Base-by-base conservation (phyloP, 2,329 filamentous ascomycete species). In the Biscogniauxia sp. region DNA sequence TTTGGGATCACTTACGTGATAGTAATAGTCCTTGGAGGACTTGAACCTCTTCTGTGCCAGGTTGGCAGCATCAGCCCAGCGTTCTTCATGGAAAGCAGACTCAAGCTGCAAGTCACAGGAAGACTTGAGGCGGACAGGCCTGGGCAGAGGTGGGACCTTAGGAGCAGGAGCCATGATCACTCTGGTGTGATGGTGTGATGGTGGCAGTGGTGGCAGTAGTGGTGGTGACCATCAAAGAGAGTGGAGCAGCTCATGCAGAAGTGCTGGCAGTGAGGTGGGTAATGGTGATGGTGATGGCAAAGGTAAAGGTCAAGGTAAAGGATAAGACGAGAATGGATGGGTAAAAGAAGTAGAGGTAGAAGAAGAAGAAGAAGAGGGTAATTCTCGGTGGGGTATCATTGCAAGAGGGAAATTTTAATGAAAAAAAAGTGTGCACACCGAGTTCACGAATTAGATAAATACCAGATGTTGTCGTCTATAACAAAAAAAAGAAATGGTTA, bases 21-120 rank as follows among this genome's bases (percentile, higher is more conserved):
- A 86, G 68, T 86, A 87, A 7, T 80, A 75, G 51, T 86, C 83
- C 56, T 84, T 83, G 51, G 76, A 77, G 1, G 76, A 72, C 65
- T 79, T 79, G 59, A 76, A 75, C 26, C 82, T 76, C 72, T 84
- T 81, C 63, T 82, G 80, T 15, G 84, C 83, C 15, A 85, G 75
- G 26, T 80, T 82, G 25, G 80, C 74, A 57, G 80, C 82, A 17
- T 75, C 74, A 19, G 75, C 66, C 84, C 84, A 87, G 71, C 83
- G 83, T 56, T 79, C 76, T 57, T 84, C 82, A 50, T 77, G 76
- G 59, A 84, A 87, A 56, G 82, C 82, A 15, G 79, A 77, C 73
- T 85, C 81, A 9, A 87, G 76, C 74, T 84, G 80, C 55, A 82
- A 19, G 8, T 63, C 61, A 1, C 64, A 64, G 11, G 59, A 58